Base-by-base conservation (phyloP, 1,284 basidiomycete species). In the Rhodotorula sp. region DNA sequence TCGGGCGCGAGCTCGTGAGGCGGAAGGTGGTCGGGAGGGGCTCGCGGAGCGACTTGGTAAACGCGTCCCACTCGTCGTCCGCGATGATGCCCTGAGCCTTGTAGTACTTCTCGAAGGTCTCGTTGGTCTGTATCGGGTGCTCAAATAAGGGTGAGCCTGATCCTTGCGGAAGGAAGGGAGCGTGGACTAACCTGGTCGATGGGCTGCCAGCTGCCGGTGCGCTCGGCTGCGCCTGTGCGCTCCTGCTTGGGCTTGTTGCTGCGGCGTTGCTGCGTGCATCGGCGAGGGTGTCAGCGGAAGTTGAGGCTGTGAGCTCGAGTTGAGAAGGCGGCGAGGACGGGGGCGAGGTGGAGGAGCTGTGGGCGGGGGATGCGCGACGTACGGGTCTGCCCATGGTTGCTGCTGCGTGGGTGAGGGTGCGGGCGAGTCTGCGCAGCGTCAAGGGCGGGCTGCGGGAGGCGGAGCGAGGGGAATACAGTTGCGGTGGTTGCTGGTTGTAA, bases 21-120 rank as follows among this genome's bases (percentile, higher is more conserved):
- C 97, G 87, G 82, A 99, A 99, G 0, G 96, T 97, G 1, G 93
- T 96, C 1, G 97, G 97, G 46, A 99, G 83, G 50, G 92, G 91
- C 44, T 85, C 84, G 59, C 88, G 86, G 74, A 97, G 81, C 0
- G 86, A 82, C 15, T 87, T 85, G 79, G 21, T 34, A 32, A 97
- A 92, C 0, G 77, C 66, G 7, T 88, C 86, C 92, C 94, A 98
- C 82, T 98, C 92, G 2, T 70, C 71, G 5, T 87, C 86, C 0
- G 86, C 83, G 10, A 92, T 81, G 60, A 91, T 87, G n/a, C 85
- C 84, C 79, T 92, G 91, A 0, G 50, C 27, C 78, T 81, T 86
- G 84, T 95, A 95, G 82, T 94, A 95, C 56, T 84, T 83, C 72
- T 87, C 86, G 76, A 95, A 90, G 21, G 53, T 66, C 25, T 58